Evolutionary conservation across 805 yeast genomes (phyloP).

Genomic region (Teunomyces stri): DNA sequence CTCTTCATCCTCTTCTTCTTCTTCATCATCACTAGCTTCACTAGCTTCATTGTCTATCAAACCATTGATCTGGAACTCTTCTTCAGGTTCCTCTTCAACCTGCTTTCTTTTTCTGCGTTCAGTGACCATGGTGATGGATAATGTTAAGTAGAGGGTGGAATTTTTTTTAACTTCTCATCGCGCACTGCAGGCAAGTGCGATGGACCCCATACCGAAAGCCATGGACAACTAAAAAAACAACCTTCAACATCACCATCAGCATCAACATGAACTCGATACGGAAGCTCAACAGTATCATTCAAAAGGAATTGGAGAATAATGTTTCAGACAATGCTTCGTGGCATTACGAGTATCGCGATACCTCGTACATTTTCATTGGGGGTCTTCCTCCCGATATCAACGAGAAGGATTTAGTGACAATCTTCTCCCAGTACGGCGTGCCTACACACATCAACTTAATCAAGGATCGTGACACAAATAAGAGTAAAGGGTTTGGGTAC

Average conservation of each 20-base stretch:
- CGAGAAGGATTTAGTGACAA: conserved; percentile 71
- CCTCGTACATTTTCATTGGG: conserved; percentile 78
- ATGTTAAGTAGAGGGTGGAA: not conserved
- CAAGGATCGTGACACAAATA: conserved; percentile 60
- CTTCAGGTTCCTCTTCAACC: conserved; percentile 27
- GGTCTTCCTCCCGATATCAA: conserved; percentile 60
- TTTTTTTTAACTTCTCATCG: conserved; percentile 4
- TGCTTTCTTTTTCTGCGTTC: conserved; percentile 13
- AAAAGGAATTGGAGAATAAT: conserved; percentile 62
- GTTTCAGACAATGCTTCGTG: conserved; percentile 69
- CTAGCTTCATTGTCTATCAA: conserved; percentile 43
- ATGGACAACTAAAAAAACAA: not conserved
- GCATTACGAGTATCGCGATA: conserved; percentile 81
- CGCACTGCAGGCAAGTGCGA: conserved; percentile 1
- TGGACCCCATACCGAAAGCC: conserved; percentile 3
- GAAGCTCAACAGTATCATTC: conserved; percentile 56
- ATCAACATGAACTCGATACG: conserved; percentile 35
- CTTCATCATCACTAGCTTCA: conserved; percentile 34
- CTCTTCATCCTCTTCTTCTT: conserved; percentile 25
- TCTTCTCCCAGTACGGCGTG: conserved; percentile 87
- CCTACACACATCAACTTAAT: conserved; percentile 74
- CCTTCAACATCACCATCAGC: not conserved
- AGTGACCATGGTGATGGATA: conserved; percentile 2
- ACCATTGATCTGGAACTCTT: conserved; percentile 34
- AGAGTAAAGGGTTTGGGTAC: conserved; percentile 74